phyloP scores from a whole-genome alignment of 768 basidiomycete species.

The Jaapia argillacea region DNA sequence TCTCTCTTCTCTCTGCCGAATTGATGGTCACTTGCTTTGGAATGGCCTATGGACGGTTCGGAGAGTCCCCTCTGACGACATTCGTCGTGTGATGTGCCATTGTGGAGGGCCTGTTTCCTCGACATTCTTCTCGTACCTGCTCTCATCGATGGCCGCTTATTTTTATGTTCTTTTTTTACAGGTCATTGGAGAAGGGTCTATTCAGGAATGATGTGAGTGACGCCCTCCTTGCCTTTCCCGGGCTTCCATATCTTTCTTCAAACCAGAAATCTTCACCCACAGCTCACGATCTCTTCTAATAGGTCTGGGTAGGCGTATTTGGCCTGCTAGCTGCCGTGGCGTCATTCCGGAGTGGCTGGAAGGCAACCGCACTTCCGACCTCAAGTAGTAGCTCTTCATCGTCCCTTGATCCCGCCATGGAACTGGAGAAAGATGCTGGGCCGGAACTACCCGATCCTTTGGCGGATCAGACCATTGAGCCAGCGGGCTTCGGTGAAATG shows the following conservation, averaged over 20 bases:
- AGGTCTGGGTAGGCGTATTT: conserved; percentile 31
- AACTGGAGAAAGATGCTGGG: not conserved
- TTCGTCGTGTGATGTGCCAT: not conserved
- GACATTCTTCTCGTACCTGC: not conserved
- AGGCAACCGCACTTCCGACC: conserved; percentile 44
- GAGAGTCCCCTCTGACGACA: not conserved
- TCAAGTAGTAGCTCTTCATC: not conserved
- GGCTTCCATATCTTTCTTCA: conserved; percentile 6
- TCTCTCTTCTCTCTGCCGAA: not conserved
- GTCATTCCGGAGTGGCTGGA: conserved; percentile 64
- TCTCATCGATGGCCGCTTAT: too few relatives aligned
- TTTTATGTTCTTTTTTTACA: conserved; percentile 15
- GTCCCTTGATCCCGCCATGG: not conserved
- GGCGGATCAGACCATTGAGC: too few relatives aligned
- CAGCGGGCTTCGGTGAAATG: too few relatives aligned
- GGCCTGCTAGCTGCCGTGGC: conserved; percentile 41
- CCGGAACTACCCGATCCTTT: too few relatives aligned
- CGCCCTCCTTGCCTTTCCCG: not conserved
- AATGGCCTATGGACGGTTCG: conserved; percentile 5
- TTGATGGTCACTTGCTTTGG: conserved; percentile 7
- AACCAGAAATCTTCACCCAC: not conserved
- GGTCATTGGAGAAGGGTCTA: conserved; percentile 62
- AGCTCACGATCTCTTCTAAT: conserved; percentile 2
- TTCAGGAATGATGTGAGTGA: conserved; percentile 53
- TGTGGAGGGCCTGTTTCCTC: conserved; percentile 2